Conservation (phyloP, 441 rosid species). For the Jatropha podagrica region DNA sequence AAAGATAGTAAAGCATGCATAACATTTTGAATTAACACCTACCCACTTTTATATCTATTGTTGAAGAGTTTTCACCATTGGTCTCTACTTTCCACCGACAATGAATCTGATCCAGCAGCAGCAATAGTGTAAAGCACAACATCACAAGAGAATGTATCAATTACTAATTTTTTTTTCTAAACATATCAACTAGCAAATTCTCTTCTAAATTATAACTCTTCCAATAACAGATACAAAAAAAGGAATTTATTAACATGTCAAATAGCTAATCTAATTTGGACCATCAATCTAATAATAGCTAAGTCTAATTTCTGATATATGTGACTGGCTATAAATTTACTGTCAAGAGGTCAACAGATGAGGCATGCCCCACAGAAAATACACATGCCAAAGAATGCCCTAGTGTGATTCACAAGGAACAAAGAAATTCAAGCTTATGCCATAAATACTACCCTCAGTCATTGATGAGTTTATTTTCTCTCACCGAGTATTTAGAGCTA, state of each 20-base stretch:
- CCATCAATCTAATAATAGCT: not conserved
- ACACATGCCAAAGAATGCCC: not conserved
- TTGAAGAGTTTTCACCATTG: conserved; percentile 57
- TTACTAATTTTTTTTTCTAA: not conserved
- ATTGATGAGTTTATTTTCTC: not conserved
- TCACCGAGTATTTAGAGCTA: not conserved
- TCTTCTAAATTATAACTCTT: not conserved
- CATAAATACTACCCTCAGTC: not conserved
- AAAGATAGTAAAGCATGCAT: too few species aligned
- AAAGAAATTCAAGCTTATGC: not conserved
- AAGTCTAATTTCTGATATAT: too few species aligned
- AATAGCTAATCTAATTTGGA: too few species aligned
- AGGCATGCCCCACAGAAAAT: not conserved
- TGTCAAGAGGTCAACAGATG: not conserved
- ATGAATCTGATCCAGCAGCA: conserved; percentile 65
- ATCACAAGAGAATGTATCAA: not conserved
- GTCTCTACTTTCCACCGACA: conserved; percentile 81
- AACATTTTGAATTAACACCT: conserved; percentile 27
- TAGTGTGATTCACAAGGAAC: not conserved
- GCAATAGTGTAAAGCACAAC: conserved; percentile 10
- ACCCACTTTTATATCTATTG: conserved; percentile 84
- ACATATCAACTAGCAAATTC: not conserved
- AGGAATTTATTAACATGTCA: not conserved
- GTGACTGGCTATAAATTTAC: too few species aligned
- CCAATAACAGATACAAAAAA: not conserved